Evolutionary conservation across 2,329 filamentous ascomycete species (phyloP).

Genomic region (Neonectria sp.): DNA sequence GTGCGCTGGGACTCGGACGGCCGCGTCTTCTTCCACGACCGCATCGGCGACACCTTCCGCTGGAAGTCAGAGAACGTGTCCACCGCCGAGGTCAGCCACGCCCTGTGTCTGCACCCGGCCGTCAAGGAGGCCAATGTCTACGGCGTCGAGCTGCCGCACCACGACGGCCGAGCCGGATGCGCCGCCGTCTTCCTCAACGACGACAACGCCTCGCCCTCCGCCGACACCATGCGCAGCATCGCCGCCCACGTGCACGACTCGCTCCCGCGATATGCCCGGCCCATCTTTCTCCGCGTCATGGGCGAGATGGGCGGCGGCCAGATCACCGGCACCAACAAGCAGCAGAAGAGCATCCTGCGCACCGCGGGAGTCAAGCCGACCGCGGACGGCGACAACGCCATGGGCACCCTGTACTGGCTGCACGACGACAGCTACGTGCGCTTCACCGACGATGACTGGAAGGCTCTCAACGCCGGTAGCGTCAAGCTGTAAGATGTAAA

Average conservation of each 20-base stretch:
- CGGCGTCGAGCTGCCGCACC: slow-evolving; percentile 82
- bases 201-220: slow-evolving; percentile 49
- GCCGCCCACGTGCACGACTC: slow-evolving; percentile 69
- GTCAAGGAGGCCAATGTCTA: slow-evolving; percentile 90
- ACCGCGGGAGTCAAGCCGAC: slow-evolving; percentile 80
- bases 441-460: slow-evolving; percentile 80
- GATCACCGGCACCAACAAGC: slow-evolving; percentile 89
- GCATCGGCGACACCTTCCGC: slow-evolving; percentile 83
- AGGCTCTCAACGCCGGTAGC: slow-evolving; percentile 73
- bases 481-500: slow-evolving; percentile 73
- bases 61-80: slow-evolving; percentile 91
- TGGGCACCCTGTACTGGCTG: slow-evolving; percentile 75
- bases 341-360: slow-evolving; percentile 84
- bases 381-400: slow-evolving; percentile 55
- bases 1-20: slow-evolving; percentile 80
- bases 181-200: slow-evolving; percentile 76
- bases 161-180: slow-evolving; percentile 89
- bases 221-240: slow-evolving; percentile 69
- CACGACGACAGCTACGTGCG: slow-evolving; percentile 75
- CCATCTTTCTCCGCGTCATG: slow-evolving; percentile 82
- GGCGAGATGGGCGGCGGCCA: slow-evolving; percentile 68
- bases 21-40: slow-evolving; percentile 84
- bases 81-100: slow-evolving; percentile 85
- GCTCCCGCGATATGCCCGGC: slow-evolving; percentile 82
- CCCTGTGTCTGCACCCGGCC: slow-evolving; percentile 75